A percentile compares a stretch with the other conserved stretches of the same genome.
Conservation (phyloP, 2,329 filamentous ascomycete species). For the Trematosphaeria pertusa region DNA sequence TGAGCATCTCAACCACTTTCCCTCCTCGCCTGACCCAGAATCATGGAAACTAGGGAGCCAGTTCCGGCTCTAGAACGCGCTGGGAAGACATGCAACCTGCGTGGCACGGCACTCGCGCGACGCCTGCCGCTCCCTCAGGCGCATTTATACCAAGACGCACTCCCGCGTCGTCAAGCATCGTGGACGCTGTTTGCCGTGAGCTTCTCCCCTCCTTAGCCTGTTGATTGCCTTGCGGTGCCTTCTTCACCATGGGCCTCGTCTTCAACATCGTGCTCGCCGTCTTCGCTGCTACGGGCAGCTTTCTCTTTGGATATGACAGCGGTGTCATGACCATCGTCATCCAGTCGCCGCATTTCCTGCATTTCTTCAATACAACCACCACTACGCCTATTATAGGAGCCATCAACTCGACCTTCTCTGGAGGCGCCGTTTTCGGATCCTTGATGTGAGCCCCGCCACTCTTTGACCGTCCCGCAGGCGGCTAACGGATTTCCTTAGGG, state of each 20-base stretch:
- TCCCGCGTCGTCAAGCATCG: no score
- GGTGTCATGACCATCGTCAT: conserved; percentile 60
- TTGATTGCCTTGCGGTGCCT: no score
- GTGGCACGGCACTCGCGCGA: no score
- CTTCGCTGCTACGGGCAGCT: conserved; percentile 54
- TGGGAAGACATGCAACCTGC: no score
- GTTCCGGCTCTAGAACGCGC: conserved; percentile 25
- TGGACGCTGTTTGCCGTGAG: no score
- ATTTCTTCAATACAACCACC: conserved; percentile 62
- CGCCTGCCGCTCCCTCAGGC: no score
- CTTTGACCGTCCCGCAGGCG: background rate
- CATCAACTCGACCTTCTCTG: conserved; percentile 69
- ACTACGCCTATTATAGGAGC: conserved; percentile 64
- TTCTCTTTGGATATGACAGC: conserved; percentile 51
- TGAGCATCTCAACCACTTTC: conserved; percentile 3
- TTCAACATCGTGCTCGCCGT: conserved; percentile 53
- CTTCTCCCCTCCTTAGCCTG: no score
- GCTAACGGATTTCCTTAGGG: conserved; percentile 34
- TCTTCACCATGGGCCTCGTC: conserved; percentile 46
- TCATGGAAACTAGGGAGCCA: conserved; percentile 33
- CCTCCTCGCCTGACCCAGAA: background rate
- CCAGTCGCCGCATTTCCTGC: conserved; percentile 62
- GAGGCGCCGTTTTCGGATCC: conserved; percentile 63
- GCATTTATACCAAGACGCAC: no score
- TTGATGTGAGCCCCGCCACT: conserved; percentile 48